Evolutionary conservation across 169 alveolate genomes (phyloP).

Genomic region (Babesia ovata): DNA sequence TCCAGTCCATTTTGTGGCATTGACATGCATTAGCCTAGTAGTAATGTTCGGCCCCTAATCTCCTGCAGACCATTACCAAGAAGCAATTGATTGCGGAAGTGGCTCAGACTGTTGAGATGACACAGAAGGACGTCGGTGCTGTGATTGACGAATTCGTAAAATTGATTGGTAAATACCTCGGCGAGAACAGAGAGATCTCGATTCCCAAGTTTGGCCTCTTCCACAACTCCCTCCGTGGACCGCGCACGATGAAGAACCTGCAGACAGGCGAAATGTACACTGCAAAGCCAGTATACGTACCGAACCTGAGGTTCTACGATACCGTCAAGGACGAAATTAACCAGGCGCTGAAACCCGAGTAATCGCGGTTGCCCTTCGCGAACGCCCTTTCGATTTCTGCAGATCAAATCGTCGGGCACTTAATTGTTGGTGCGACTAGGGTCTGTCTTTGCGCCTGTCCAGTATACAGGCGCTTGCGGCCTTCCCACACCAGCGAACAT

Average conservation of each 20-base stretch:
- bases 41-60: neutral
- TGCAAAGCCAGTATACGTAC: constrained; percentile 69
- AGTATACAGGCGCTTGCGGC: no score
- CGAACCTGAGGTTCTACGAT: constrained; percentile 61
- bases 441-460: no score
- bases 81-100: constrained; percentile 58
- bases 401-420: no score
- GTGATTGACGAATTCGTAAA: constrained; percentile 61
- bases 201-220: constrained; percentile 66
- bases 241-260: constrained; percentile 63
- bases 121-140: constrained; percentile 67
- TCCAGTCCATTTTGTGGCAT: neutral
- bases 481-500: no score
- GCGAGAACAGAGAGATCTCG: constrained; percentile 52
- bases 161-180: constrained; percentile 34
- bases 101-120: constrained; percentile 55
- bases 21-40: neutral
- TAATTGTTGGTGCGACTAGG: no score
- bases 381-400: no score
- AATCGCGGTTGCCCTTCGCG: neutral
- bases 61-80: constrained; percentile 50
- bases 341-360: constrained; percentile 17
- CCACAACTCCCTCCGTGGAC: constrained; percentile 63
- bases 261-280: constrained; percentile 68
- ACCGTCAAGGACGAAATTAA: constrained; percentile 58